A percentile compares a stretch with the other conserved stretches of the same genome.
phyloP scores from a whole-genome alignment of 306 rosid species.

The Inga oerstediana region DNA sequence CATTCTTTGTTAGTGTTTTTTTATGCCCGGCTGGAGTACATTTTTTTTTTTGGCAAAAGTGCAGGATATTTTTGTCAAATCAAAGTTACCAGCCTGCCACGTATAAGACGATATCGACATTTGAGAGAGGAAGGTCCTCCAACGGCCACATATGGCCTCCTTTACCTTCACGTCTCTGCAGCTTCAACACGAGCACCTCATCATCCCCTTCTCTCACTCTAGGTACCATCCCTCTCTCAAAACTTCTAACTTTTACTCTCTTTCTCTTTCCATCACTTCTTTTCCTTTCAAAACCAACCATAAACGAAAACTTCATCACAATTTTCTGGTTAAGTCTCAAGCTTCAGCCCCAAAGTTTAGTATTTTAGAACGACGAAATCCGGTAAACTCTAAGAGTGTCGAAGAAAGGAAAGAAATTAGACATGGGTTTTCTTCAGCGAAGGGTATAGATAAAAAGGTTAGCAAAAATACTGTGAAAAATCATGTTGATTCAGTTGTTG shows the following conservation, averaged over 20 bases:
- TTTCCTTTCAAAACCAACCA: conserved; percentile 41
- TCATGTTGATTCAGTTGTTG: conserved; percentile 44
- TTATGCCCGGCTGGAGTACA: too few relatives aligned
- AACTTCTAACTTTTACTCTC: conserved; percentile 22
- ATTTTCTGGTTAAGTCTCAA: conserved; percentile 29
- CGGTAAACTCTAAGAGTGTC: conserved; percentile 31
- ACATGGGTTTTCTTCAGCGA: conserved; percentile 40
- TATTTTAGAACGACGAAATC: conserved; percentile 34
- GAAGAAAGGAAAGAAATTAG: conserved; percentile 23
- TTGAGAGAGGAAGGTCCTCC: conserved; percentile 20
- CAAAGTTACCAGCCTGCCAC: not conserved
- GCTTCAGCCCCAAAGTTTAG: conserved; percentile 36
- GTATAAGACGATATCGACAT: not conserved
- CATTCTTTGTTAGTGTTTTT: too few relatives aligned
- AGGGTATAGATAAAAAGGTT: conserved; percentile 29
- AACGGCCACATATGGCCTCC: conserved; percentile 67
- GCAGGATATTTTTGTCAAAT: not conserved
- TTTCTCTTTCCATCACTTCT: conserved; percentile 34
- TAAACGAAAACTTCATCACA: conserved; percentile 27
- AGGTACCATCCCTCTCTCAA: conserved; percentile 44
- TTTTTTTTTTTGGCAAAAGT: too few relatives aligned
- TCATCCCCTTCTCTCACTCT: conserved; percentile 39
- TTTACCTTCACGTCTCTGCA: conserved; percentile 50
- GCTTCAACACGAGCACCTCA: conserved; percentile 43
- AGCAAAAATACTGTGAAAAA: conserved; percentile 38